These are phyloP conservation scores for Aspergillus pseudoglaucus DNA, from an alignment of 2,329 filamentous ascomycete species.

Conservation along the genomic window DNA sequence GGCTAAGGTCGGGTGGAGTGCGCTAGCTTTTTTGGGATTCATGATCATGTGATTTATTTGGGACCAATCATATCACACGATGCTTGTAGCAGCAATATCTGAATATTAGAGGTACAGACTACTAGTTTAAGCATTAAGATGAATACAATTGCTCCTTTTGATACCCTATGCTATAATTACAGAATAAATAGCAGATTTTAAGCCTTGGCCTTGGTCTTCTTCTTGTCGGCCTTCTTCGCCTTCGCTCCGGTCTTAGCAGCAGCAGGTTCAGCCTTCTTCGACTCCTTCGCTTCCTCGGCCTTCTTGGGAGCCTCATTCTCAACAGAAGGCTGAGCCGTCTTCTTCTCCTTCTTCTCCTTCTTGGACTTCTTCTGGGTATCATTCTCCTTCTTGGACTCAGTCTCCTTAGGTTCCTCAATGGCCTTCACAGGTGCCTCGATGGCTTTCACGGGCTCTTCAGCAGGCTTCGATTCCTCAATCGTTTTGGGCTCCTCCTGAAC, in stretches of 20 bases:
- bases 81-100: neutral
- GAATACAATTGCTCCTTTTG: conserved; percentile 1
- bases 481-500: conserved; percentile 32
- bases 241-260: conserved; percentile 23
- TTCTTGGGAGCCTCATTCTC: conserved; percentile 9
- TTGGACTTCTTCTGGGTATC: conserved; percentile 20
- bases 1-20: conserved; percentile 12
- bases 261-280: conserved; percentile 5
- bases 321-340: conserved; percentile 8
- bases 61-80: neutral
- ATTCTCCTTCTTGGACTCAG: conserved; percentile 14
- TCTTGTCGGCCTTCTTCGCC: conserved; percentile 26
- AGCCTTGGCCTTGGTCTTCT: conserved; percentile 26
- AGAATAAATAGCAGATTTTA: conserved; percentile 3
- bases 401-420: conserved; percentile 11
- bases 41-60: neutral
- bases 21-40: conserved; percentile 16
- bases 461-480: conserved; percentile 26
- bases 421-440: conserved; percentile 21
- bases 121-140: neutral
- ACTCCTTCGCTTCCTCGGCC: conserved; percentile 2
- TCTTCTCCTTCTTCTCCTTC: conserved; percentile 18
- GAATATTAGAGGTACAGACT: neutral
- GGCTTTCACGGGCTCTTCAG: conserved; percentile 18
- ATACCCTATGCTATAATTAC: conserved; percentile 1